These are phyloP conservation scores for Metschnikowia koreensis DNA, from an alignment of 805 yeast species.

Conservation along the genomic window DNA sequence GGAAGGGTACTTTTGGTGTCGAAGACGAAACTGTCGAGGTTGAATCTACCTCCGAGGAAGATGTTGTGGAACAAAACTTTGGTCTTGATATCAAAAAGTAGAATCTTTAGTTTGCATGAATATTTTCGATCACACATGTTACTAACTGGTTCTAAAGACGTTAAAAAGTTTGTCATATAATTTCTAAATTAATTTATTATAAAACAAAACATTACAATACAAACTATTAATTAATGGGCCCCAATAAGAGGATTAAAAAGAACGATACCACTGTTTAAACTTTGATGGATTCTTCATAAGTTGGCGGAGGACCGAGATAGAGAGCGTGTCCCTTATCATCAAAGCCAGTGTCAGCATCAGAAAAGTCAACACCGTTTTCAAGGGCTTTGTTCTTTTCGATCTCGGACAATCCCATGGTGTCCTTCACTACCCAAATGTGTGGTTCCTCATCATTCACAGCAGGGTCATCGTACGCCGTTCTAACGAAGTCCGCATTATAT, in stretches of 20 bases:
- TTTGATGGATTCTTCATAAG: slow-evolving; percentile 52
- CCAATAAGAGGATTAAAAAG: not conserved
- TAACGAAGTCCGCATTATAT: slow-evolving; percentile 40
- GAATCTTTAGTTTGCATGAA: not conserved
- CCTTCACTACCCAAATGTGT: slow-evolving; percentile 69
- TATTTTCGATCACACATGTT: no score
- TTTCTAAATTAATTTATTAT: not conserved
- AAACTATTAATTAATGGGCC: not conserved
- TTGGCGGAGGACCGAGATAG: slow-evolving; percentile 69
- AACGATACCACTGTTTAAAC: slow-evolving; percentile 18
- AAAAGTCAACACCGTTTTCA: slow-evolving; percentile 53
- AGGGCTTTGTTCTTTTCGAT: slow-evolving; percentile 55
- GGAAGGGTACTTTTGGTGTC: slow-evolving; percentile 49
- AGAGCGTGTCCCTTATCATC: slow-evolving; percentile 55
- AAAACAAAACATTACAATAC: slow-evolving; percentile 1
- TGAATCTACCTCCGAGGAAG: slow-evolving; percentile 14
- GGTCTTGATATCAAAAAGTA: slow-evolving; percentile 1
- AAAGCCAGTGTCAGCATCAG: slow-evolving; percentile 55
- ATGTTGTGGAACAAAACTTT: slow-evolving; percentile 6
- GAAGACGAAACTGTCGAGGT: slow-evolving; percentile 17
- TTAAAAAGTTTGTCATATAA: no score
- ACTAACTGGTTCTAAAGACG: not conserved
- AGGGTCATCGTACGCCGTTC: slow-evolving; percentile 53
- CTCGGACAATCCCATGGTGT: slow-evolving; percentile 63
- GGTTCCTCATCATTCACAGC: slow-evolving; percentile 56